Percentiles rank a stretch among this genome's conserved stretches.
These are phyloP conservation scores for Aspergillus ostianus DNA, from an alignment of 495 filamentous ascomycete species.

Conservation along the genomic window DNA sequence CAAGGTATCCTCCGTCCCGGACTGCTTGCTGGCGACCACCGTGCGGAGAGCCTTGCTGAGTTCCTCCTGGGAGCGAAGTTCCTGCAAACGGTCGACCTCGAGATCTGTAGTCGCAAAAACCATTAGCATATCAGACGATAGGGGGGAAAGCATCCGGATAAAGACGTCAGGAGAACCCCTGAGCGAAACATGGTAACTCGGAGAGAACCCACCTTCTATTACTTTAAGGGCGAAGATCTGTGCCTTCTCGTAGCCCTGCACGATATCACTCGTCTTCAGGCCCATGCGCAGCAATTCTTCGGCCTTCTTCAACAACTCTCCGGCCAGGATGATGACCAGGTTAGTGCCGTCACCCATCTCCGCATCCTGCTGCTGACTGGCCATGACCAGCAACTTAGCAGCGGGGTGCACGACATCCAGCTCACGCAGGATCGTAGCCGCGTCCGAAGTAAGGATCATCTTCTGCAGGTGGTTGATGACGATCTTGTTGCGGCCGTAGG, in stretches of 20 bases:
- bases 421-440: conserved; percentile 94
- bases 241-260: conserved; percentile 92
- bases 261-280: conserved; percentile 94
- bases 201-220: conserved; percentile 63
- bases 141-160: conserved; percentile 5
- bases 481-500: conserved; percentile 99
- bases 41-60: conserved; percentile 95
- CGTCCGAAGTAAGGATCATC: conserved; percentile 98
- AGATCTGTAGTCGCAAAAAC: conserved; percentile 53
- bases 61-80: conserved; percentile 73
- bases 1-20: conserved; percentile 83
- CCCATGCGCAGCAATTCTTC: conserved; percentile 95
- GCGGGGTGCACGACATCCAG: conserved; percentile 98
- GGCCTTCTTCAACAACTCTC: conserved; percentile 94
- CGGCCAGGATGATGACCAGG: conserved; percentile 92
- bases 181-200: conserved; percentile 2
- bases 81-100: conserved; percentile 83
- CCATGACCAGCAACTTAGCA: conserved; percentile 98
- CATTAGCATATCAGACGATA: conserved; percentile 2
- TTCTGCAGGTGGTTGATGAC: conserved; percentile 99
- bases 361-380: conserved; percentile 95
- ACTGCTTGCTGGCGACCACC: conserved; percentile 95
- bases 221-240: conserved; percentile 79
- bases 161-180: conserved; percentile 7
- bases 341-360: conserved; percentile 99